These are phyloP conservation scores for Neofusicoccum laricinum DNA, from an alignment of 2,329 filamentous ascomycete species.

Conservation along the genomic window DNA sequence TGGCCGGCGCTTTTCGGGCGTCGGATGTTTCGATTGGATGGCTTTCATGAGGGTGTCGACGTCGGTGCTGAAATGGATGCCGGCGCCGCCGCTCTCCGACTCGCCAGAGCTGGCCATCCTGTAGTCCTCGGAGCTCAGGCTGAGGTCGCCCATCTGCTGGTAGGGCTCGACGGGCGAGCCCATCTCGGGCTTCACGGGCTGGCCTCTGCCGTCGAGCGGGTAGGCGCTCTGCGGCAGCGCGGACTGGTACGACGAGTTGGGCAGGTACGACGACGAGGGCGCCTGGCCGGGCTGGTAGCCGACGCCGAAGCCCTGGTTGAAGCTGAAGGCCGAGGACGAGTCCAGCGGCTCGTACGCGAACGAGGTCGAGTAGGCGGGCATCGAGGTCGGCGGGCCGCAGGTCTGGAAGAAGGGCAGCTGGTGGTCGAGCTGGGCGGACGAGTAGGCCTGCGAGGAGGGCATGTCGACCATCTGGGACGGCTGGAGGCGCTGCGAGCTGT, in stretches of 20 bases:
- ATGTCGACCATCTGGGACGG: slow-evolving; percentile 5
- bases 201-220: slow-evolving; percentile 22
- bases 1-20: slow-evolving; percentile 30
- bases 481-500: background rate
- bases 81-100: slow-evolving; percentile 33
- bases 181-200: slow-evolving; percentile 44
- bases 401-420: slow-evolving; percentile 14
- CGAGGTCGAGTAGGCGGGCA: slow-evolving; percentile 16
- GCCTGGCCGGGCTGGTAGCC: background rate
- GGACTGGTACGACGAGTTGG: background rate
- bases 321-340: slow-evolving; percentile 1
- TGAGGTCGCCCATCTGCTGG: slow-evolving; percentile 35
- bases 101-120: slow-evolving; percentile 38
- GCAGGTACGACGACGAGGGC: slow-evolving; percentile 3
- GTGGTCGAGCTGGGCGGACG: slow-evolving; percentile 1
- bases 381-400: slow-evolving; percentile 2
- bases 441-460: slow-evolving; percentile 14
- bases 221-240: background rate
- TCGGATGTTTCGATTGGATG: slow-evolving; percentile 67
- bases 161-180: slow-evolving; percentile 42
- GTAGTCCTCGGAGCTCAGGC: slow-evolving; percentile 5
- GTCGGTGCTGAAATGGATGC: slow-evolving; percentile 72
- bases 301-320: slow-evolving; percentile 5
- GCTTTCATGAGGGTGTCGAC: slow-evolving; percentile 87
- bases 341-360: slow-evolving; percentile 16